A percentile compares a stretch with the other conserved stretches of the same genome.
Evolutionary conservation across 768 basidiomycete species (phyloP).

Genomic region (Suillus bovinus): DNA sequence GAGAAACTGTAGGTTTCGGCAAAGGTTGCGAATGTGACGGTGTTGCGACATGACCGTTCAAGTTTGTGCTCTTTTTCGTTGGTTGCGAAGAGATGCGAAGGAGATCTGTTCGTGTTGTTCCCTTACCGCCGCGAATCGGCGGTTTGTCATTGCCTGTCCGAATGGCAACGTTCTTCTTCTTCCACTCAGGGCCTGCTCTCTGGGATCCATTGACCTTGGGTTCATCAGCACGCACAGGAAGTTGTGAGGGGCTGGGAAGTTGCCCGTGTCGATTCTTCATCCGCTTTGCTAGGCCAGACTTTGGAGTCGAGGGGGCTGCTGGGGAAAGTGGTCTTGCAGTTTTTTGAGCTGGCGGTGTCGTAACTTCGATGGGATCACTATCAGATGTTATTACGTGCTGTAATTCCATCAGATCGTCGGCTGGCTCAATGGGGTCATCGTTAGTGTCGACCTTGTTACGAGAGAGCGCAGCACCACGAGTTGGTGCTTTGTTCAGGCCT

Average conservation of each 20-base stretch:
- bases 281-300: constrained; percentile 37
- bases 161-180: not conserved
- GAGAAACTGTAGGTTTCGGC: constrained; percentile 13
- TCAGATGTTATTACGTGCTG: constrained; percentile 12
- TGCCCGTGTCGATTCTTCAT: constrained; percentile 40
- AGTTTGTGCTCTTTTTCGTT: too few species aligned
- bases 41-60: not conserved
- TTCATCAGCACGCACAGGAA: constrained; percentile 2
- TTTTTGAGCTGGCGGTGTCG: constrained; percentile 10
- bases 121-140: not conserved
- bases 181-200: not conserved
- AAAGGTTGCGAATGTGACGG: constrained; percentile 3
- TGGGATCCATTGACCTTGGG: not conserved
- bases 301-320: constrained; percentile 23
- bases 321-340: constrained; percentile 4
- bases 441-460: not conserved
- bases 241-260: not conserved
- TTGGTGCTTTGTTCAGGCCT: not conserved
- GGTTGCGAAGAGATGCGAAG: not conserved
- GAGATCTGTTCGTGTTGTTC: not conserved
- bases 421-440: constrained; percentile 46
- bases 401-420: constrained; percentile 35
- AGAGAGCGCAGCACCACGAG: not conserved
- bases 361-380: constrained; percentile 34
- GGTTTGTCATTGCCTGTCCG: not conserved